These are phyloP conservation scores for Penicillium flavigenum DNA, from an alignment of 495 filamentous ascomycete genomes.

Conservation along the genomic window DNA sequence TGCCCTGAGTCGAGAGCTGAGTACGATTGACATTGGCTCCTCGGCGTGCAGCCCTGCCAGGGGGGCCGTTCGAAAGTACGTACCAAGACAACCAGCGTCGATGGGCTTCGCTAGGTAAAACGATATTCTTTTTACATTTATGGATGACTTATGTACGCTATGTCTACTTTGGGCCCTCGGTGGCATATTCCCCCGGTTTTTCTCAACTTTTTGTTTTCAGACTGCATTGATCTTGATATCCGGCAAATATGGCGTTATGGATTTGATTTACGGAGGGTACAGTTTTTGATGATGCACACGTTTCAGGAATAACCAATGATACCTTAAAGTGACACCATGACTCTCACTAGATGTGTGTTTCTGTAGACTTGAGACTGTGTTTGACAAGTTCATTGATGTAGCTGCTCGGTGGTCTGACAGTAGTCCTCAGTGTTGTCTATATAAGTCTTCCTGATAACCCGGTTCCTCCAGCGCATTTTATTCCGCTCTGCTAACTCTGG, in stretches of 20 bases:
- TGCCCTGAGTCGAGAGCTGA: conserved; percentile 77
- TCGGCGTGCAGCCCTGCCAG: conserved; percentile 36
- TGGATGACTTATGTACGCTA: conserved; percentile 25
- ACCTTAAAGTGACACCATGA: conserved; percentile 18
- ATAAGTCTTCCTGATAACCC: not conserved
- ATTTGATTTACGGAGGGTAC: conserved; percentile 3
- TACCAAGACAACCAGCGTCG: conserved; percentile 23
- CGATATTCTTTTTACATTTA: not conserved
- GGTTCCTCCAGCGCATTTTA: not conserved
- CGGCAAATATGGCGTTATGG: conserved; percentile 21
- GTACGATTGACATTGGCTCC: conserved; percentile 76
- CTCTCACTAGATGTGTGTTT: conserved; percentile 1
- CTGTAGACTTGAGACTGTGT: not conserved
- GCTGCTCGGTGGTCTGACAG: not conserved
- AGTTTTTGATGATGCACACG: conserved; percentile 17
- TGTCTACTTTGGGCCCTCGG: conserved; percentile 12
- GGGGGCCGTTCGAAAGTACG: conserved; percentile 28
- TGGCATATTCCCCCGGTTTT: conserved; percentile 15
- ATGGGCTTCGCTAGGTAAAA: conserved; percentile 38
- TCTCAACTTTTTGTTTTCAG: conserved; percentile 10
- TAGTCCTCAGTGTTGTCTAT: not conserved
- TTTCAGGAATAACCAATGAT: conserved; percentile 7
- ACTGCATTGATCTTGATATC: conserved; percentile 23
- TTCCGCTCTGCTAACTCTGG: not conserved
- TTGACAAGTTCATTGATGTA: not conserved